phyloP scores from a whole-genome alignment of 2,329 filamentous ascomycete genomes.

The Myriosclerotinia curreyana region DNA sequence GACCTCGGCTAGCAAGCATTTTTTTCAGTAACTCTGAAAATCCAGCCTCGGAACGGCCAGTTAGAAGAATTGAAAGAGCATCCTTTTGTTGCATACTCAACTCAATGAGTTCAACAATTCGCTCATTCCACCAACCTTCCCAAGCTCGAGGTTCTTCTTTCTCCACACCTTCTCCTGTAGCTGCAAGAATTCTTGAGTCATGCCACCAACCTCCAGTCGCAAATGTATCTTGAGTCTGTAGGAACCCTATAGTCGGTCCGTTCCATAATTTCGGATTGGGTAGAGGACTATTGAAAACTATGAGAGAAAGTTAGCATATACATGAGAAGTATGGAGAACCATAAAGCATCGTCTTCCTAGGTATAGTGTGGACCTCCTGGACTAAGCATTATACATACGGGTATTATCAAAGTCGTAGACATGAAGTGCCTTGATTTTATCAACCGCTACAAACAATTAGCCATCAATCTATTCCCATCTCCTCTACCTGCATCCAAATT shows the following conservation, averaged over 20 bases:
- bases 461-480: neutral
- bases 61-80: slow-evolving; percentile 80
- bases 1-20: slow-evolving; percentile 71
- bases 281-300: slow-evolving; percentile 86
- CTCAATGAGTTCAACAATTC: slow-evolving; percentile 74
- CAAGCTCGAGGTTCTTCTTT: slow-evolving; percentile 80
- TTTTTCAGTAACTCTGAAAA: slow-evolving; percentile 78
- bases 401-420: slow-evolving; percentile 99
- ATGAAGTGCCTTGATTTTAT: slow-evolving; percentile 75
- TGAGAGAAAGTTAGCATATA: slow-evolving; percentile 2
- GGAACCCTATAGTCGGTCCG: slow-evolving; percentile 68
- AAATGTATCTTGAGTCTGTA: slow-evolving; percentile 74
- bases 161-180: slow-evolving; percentile 79
- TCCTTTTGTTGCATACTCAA: slow-evolving; percentile 82
- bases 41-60: slow-evolving; percentile 73
- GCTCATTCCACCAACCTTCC: slow-evolving; percentile 96
- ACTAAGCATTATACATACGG: slow-evolving; percentile 50
- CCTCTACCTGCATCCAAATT: neutral
- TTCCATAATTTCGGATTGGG: slow-evolving; percentile 90
- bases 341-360: neutral
- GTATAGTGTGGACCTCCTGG: neutral
- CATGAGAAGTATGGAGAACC: neutral
- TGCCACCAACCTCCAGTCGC: slow-evolving; percentile 96
- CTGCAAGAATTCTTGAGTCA: slow-evolving; percentile 77
- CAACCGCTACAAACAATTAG: slow-evolving; percentile 47